Percentiles rank a stretch among this genome's conserved stretches.
Conservation (phyloP, 2,329 filamentous ascomycete genomes). For the Trichoderma polysporum region DNA sequence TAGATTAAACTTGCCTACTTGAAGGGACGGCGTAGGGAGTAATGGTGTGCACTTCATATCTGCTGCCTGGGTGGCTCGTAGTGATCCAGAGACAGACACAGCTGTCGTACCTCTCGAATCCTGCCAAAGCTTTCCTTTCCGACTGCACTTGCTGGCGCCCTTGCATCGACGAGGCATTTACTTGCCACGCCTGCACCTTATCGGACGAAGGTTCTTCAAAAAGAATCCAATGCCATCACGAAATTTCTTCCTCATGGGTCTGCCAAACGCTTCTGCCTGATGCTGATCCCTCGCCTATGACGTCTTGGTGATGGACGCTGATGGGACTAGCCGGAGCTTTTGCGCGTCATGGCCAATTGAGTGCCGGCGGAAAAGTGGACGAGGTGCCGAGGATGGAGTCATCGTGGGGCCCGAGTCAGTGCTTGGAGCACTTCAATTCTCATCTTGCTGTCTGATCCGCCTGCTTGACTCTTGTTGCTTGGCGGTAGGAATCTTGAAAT, state of each 20-base stretch:
- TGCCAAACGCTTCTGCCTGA: slow-evolving; percentile 19
- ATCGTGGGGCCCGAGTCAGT: slow-evolving; percentile 5
- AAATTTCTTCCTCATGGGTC: slow-evolving; percentile 1
- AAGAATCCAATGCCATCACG: neutral
- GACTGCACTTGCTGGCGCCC: neutral
- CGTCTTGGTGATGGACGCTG: slow-evolving; percentile 17
- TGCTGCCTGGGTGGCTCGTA: too few species aligned
- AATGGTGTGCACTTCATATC: neutral
- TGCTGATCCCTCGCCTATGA: slow-evolving; percentile 19
- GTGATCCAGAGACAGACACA: neutral
- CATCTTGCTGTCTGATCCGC: neutral
- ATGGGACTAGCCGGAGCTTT: slow-evolving; percentile 10
- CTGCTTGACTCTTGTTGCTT: neutral
- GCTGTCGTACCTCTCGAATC: neutral
- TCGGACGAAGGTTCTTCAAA: neutral
- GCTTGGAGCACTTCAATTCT: neutral
- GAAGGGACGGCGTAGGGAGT: neutral
- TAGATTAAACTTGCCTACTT: slow-evolving; percentile 1
- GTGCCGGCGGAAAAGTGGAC: slow-evolving; percentile 3
- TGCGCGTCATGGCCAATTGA: slow-evolving; percentile 4
- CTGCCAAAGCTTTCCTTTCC: too few species aligned
- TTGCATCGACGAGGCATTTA: slow-evolving; percentile 8
- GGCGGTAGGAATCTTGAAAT: neutral
- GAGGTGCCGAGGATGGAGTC: slow-evolving; percentile 1
- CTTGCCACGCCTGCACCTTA: neutral